Evolutionary conservation across 495 filamentous ascomycete species (phyloP), one percentile per base, ranked within the genome.

Genomic region (Penicillium antarcticum): DNA sequence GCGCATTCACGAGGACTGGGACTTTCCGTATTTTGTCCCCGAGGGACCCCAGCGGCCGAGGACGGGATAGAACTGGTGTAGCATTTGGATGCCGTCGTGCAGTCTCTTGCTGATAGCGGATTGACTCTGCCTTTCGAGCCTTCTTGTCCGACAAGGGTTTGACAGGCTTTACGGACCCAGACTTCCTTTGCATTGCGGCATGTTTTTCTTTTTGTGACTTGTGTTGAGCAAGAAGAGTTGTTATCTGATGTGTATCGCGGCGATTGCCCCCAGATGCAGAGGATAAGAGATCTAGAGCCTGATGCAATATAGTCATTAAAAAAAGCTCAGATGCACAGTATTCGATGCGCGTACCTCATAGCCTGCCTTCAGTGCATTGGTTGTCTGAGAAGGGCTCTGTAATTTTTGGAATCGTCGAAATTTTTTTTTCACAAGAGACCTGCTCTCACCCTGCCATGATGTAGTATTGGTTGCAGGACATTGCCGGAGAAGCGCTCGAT

Each of bases 401-500:
- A 86, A 64, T 11, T 61, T 63, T 46, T 64, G 70, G 55, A 87
- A 85, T 55, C 70, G 75, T 19, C 72, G 74, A 62, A 91, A 91
- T 24, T 73, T 72, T 34, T 78, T 73, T 48, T 72, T 74, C 42
- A 88, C 59, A 31, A 75, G 56, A 50, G 67, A 53, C 58, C 72
- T 65, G 53, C 79, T 60, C 45, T 71, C 42, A 40, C 51, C 33
- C 53, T 69, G 66, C 67, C 73, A 58, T 57, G 69, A 63, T 52
- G 58, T 50, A 54, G 67, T 47, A 37, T 76, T 58, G n/a, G 76
- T 70, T 43, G 86, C 61, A 45, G 64, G 71, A 16, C 72, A 83
- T 72, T 81, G 80, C 53, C 77, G 81, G 31, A 91, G 71, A 57
- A 94, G 81, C 26, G 85, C 81, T 57, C 85, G 77, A 66, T 86